Evolutionary conservation across 2,329 filamentous ascomycete genomes (phyloP), one percentile per base, ranked within the genome.

Genomic region (Botryotinia convoluta): DNA sequence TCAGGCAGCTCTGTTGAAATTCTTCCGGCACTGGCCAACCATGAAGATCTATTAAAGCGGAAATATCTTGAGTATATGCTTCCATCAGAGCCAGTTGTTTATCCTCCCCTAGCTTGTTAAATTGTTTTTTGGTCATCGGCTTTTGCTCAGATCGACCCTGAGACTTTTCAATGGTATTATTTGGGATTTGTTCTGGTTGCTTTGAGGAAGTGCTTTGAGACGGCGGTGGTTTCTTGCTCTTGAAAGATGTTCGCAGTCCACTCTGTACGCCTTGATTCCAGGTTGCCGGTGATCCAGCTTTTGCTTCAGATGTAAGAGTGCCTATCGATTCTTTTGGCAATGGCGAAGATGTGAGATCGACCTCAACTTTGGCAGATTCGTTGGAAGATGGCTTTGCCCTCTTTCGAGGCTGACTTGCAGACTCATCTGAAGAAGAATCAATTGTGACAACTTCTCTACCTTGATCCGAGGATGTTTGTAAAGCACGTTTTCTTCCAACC

Each of bases 231-330:
- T 42, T 54, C 71, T 74, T 79, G 60, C 59, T 73, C 18, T 81
- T 79, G 70, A 85, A 81, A 1, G 82, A 82, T 26, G 83, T 86
- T 57, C 84, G 80, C 63, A 85, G 81, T 14, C 81, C 80, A 61
- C 79, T 80, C 65, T 83, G 83, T 37, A 81, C 82, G 32, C 82
- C 82, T 73, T 83, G 81, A 69, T 86, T 86, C 84, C 84, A 86
- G 35, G 71, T 67, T 18, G 44, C 44, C 16, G 70, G 70, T 16
- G 44, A 45, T 39, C 39, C 62, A 48, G 29, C n/a, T 22, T 48
- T 72, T 45, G 22, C 62, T 45, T 45, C 57, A 64, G 60, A 26
- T 32, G 73, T n/a, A 14, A 60, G 29, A 32, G 44, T 6, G 26
- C 14, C 26, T 45, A 32, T 12, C 8, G 39, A 22, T 18, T 59